Conservation (phyloP, 176 grass and related monocot species). For the Oryza punctata region DNA sequence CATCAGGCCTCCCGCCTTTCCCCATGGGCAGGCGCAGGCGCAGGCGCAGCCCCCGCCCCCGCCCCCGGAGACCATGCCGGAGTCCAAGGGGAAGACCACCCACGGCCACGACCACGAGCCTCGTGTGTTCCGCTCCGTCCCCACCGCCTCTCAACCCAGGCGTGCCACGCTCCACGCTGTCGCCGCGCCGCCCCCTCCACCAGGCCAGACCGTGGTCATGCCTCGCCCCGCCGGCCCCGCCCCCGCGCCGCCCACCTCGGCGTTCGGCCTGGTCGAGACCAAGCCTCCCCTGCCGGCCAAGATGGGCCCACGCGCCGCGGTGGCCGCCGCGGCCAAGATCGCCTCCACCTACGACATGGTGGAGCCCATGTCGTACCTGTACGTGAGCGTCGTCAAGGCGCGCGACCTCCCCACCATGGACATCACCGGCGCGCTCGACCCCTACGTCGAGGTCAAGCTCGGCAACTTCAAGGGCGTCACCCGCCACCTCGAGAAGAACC, state of each 20-base stretch:
- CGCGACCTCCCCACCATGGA: constrained; percentile 70
- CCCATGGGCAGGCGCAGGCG: neutral
- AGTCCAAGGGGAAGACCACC: constrained; percentile 1
- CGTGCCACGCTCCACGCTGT: constrained; percentile 28
- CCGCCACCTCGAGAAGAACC: constrained; percentile 59
- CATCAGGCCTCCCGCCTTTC: too few relatives aligned
- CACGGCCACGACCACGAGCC: constrained; percentile 40
- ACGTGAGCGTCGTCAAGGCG: constrained; percentile 76
- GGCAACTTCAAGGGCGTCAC: constrained; percentile 79
- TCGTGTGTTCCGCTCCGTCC: constrained; percentile 41
- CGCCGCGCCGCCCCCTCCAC: constrained; percentile 36
- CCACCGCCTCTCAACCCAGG: neutral
- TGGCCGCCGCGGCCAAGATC: constrained; percentile 50
- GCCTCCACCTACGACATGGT: constrained; percentile 82
- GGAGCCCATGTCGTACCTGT: constrained; percentile 64
- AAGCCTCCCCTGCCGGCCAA: constrained; percentile 48
- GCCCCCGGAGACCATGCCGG: neutral
- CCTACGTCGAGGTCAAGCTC: constrained; percentile 81
- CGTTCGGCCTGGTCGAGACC: constrained; percentile 41
- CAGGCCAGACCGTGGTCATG: constrained; percentile 50
- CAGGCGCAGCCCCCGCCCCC: too few relatives aligned
- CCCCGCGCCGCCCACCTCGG: neutral
- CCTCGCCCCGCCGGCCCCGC: neutral
- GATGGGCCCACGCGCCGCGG: constrained; percentile 33
- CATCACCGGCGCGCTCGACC: constrained; percentile 75